phyloP scores from a whole-genome alignment of 1,284 basidiomycete genomes.

The Moesziomyces sp. region DNA sequence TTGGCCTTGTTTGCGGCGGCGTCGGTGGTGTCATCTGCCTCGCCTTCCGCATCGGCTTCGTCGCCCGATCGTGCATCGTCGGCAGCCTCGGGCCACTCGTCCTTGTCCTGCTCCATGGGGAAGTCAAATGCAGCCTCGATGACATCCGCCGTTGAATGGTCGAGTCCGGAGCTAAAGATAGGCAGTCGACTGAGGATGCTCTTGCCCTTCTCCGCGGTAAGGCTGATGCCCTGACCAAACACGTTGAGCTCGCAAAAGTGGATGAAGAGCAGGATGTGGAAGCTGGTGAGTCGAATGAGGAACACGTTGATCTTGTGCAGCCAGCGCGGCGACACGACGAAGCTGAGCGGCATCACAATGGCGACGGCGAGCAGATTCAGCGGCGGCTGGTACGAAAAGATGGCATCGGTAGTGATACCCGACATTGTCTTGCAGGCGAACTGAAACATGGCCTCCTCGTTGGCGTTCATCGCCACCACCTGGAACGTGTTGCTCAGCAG shows the following conservation, averaged over 20 bases:
- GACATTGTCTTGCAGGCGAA: constrained; percentile 73
- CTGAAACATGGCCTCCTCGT: constrained; percentile 92
- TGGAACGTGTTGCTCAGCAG: constrained; percentile 93
- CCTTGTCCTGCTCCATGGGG: constrained; percentile 17
- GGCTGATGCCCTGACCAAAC: constrained; percentile 48
- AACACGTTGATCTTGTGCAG: constrained; percentile 74
- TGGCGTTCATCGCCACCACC: constrained; percentile 88
- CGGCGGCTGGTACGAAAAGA: constrained; percentile 93
- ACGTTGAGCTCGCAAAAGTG: constrained; percentile 82
- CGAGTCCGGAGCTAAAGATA: constrained; percentile 20
- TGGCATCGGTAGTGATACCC: constrained; percentile 84
- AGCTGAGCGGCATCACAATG: constrained; percentile 53
- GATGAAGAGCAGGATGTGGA: constrained; percentile 84
- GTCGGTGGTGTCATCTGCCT: neutral
- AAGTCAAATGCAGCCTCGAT: constrained; percentile 50
- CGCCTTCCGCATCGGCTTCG: constrained; percentile 25
- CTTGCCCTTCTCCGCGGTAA: constrained; percentile 52
- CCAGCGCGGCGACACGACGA: constrained; percentile 50
- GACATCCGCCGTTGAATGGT: constrained; percentile 30
- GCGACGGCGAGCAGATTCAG: constrained; percentile 69
- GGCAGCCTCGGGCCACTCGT: constrained; percentile 20
- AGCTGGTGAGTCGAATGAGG: constrained; percentile 77
- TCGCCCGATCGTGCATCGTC: constrained; percentile 7
- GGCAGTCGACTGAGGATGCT: constrained; percentile 30
- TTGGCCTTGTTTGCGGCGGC: neutral